Base-by-base conservation (phyloP, 441 rosid species). In the Corymbia citriodora region DNA sequence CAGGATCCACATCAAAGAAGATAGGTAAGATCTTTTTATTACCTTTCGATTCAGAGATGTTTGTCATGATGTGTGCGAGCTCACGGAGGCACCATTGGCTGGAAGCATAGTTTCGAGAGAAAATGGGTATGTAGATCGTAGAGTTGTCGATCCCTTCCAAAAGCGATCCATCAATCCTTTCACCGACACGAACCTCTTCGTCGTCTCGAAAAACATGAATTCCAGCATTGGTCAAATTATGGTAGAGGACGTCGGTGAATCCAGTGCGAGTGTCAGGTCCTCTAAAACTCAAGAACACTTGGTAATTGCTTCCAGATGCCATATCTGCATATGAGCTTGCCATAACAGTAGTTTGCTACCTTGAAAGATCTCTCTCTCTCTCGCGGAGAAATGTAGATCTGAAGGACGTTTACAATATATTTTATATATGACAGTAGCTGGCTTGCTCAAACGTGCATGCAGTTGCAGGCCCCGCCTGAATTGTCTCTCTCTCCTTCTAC, bases 101-200 rank as follows among this genome's bases (percentile, higher is more conserved):
- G 0, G 65, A 59, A 59, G 65, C 65, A 2, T 59, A 59, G 3
- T 11, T 25, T 0, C 3, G n/a, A 59, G 65, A 59, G 65, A 59
- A 59, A n/a, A 59, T 1, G 3, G 65, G 65, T 2, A 59, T 25
- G 7, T 59, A 59, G 65, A 59, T 59, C 4, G 1, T 59, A 1
- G n/a, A 59, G 3, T 25, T 4, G n/a, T 59, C 3, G 3, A 59
- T 59, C 2, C n/a, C n/a, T 25, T 11, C n/a, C 65, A 0, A 7
- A 4, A 59, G 65, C 14, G 15, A 59, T 10, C 14, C n/a, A 8
- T 25, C n/a, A 3, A 59, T 59, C 65, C 7, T 10, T 25, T 9
- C 65, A 25, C 7, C 65, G 1, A 59, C 2, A 25, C 7, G 5
- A 3, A 59, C 0, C n/a, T 59, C 10, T 10, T 25, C 65, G 5